Evolutionary conservation across 768 basidiomycete species (phyloP).

Genomic region (Dioszegia crocea): DNA sequence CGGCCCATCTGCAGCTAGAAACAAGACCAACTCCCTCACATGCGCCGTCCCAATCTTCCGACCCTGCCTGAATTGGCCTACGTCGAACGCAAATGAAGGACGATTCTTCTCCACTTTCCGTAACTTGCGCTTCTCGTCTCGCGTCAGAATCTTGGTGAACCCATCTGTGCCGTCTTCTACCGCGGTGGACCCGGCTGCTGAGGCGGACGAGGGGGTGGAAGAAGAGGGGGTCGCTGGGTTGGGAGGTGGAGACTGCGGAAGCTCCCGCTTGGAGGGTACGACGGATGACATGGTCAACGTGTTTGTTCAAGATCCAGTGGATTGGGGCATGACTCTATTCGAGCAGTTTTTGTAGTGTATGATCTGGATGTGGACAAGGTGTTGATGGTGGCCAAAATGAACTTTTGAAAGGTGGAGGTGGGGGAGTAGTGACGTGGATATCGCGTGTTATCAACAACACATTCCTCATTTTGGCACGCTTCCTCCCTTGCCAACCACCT

Average conservation of each 20-base stretch:
- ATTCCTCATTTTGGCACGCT: neutral
- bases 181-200: neutral
- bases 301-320: neutral
- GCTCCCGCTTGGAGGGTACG: slow-evolving; percentile 1
- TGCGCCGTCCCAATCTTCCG: slow-evolving; percentile 84
- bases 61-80: slow-evolving; percentile 69
- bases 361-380: too few species aligned
- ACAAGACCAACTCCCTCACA: slow-evolving; percentile 76
- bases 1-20: slow-evolving; percentile 75
- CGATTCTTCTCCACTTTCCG: slow-evolving; percentile 55
- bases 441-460: neutral
- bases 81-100: slow-evolving; percentile 77
- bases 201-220: neutral
- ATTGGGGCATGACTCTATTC: neutral
- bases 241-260: neutral
- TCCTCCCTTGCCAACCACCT: too few species aligned
- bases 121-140: slow-evolving; percentile 42
- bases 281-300: neutral
- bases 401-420: too few species aligned
- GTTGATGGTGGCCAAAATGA: too few species aligned
- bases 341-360: neutral
- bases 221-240: neutral
- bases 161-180: slow-evolving; percentile 22
- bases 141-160: slow-evolving; percentile 41
- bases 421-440: too few species aligned